Evolutionary conservation across 1,139 yeast species (phyloP), one percentile per base, ranked within the genome.

Genomic region (Scheffersomyces lignicola): DNA sequence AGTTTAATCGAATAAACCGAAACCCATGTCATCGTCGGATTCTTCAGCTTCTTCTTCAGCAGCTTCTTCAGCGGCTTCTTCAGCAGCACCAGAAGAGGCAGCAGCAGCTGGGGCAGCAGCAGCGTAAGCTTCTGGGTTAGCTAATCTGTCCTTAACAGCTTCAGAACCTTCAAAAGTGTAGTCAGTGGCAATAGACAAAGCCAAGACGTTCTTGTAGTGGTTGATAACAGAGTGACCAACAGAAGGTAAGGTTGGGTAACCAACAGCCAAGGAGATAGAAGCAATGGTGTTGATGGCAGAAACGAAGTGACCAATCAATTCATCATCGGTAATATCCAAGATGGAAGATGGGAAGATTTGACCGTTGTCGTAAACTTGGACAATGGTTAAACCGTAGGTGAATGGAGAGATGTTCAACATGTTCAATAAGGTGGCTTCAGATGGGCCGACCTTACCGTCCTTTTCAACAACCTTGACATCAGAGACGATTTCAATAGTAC

Each of bases 321-420:
- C 96, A 45, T 87, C 97, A 68, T 92, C 98, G 60, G 97, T 88
- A 79, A 92, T 90, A 74, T 92, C 99, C 76, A 92, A 87, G 80
- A 92, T 86, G 56, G 88, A 72, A 49, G 97, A 74, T 73, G 96
- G 90, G 95, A 92, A 92, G 62, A 90, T 83, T 78, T 92, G 96
- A 67, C 98, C 98, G 58, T 89, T 83, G 79, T 89, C 96, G 85
- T 86, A 92, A 66, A 92, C 97, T 76, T 88, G 95, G 63, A 83
- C 88, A 65, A 92, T 86, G 64, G 88, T 71, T 83, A 92, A 76
- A 87, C 98, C 99, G 75, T 86, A 92, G 62, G 98, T 88, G 85
- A 92, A 92, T 61, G 99, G 99, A 73, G 98, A 94, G 70, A 92
- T 90, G 95, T 92, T 85, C 78, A 92, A 83, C 97, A 92, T 88